phyloP scores from a whole-genome alignment of 768 basidiomycete genomes.

The Trametes meyenii region DNA sequence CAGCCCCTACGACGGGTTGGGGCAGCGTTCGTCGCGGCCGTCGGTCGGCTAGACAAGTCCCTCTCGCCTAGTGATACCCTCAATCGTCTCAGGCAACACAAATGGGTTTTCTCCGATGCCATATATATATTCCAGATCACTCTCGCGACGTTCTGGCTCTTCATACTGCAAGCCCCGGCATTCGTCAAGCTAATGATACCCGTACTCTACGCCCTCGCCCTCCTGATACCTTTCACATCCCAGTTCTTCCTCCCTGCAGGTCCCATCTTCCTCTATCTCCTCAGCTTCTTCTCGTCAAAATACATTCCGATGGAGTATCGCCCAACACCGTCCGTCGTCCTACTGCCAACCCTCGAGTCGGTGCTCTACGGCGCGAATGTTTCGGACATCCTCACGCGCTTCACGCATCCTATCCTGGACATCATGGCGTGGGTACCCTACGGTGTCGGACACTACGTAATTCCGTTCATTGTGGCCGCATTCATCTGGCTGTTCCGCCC shows the following conservation, averaged over 20 bases:
- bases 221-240: constrained; percentile 83
- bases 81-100: constrained; percentile 56
- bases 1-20: constrained; percentile 26
- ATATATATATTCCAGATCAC: constrained; percentile 67
- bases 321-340: constrained; percentile 85
- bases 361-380: constrained; percentile 98
- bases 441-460: constrained; percentile 87
- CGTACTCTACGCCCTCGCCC: constrained; percentile 61
- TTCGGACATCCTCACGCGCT: constrained; percentile 93
- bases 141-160: constrained; percentile 70
- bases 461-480: constrained; percentile 86
- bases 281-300: constrained; percentile 83
- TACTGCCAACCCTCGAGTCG: constrained; percentile 92
- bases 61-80: constrained; percentile 72
- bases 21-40: constrained; percentile 47
- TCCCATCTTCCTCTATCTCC: constrained; percentile 83
- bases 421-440: constrained; percentile 96
- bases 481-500: constrained; percentile 90
- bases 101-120: constrained; percentile 57
- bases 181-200: constrained; percentile 81
- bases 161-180: constrained; percentile 67
- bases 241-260: constrained; percentile 91
- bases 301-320: constrained; percentile 80
- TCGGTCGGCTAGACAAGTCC: constrained; percentile 74
- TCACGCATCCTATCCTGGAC: constrained; percentile 90